Conservation (phyloP, 176 grass and related monocot species). For the Saccharum officinarum region DNA sequence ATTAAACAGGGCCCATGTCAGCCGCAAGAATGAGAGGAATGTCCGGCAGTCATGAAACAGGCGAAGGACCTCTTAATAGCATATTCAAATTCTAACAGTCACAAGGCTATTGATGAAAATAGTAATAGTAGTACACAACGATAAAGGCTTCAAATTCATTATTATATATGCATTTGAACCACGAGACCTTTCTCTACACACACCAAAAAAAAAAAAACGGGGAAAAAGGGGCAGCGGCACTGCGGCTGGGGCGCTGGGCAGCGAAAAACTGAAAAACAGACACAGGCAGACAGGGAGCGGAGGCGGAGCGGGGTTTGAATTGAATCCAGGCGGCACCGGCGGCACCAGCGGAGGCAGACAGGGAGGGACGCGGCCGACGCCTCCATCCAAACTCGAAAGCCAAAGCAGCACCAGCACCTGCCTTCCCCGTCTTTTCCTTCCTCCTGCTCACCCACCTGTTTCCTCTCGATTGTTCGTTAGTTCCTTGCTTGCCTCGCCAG, state of each 20-base stretch:
- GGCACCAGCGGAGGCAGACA: too few relatives aligned
- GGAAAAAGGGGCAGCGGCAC: not conserved
- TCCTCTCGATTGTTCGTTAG: constrained; percentile 28
- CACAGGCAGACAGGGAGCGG: not conserved
- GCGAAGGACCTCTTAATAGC: too few relatives aligned
- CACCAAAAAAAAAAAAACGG: not conserved
- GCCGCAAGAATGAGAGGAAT: too few relatives aligned
- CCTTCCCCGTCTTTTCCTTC: constrained; percentile 24
- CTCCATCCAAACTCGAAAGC: not conserved
- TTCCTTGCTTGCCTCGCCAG: constrained; percentile 9
- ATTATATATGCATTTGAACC: not conserved
- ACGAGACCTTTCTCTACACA: too few relatives aligned
- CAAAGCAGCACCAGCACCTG: not conserved
- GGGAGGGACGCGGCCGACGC: not conserved
- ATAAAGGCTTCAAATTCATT: too few relatives aligned
- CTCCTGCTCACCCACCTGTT: constrained; percentile 26
- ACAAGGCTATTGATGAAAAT: too few relatives aligned
- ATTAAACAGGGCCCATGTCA: too few relatives aligned
- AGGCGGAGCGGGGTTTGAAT: constrained; percentile 9
- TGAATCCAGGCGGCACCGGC: not conserved
- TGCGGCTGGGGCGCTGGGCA: not conserved
- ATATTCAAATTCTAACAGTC: too few relatives aligned
- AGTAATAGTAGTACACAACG: too few relatives aligned
- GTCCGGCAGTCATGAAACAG: too few relatives aligned
- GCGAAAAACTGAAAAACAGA: not conserved